Conservation (phyloP, 495 filamentous ascomycete species). For the Daldinia childiae region DNA sequence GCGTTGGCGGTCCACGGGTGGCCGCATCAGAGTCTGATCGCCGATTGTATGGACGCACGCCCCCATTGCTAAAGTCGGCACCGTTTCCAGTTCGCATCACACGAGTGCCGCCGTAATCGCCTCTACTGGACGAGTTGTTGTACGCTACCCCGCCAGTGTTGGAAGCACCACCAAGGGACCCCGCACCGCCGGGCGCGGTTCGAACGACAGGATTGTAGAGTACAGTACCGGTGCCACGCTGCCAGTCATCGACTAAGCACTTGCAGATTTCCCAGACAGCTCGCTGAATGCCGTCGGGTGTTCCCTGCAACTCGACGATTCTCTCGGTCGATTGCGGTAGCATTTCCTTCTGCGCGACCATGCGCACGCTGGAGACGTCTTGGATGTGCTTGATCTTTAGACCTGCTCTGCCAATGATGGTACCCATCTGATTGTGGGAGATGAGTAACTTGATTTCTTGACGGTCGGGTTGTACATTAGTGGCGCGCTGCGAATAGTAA, state of each 20-base stretch:
- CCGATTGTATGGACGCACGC: constrained; percentile 70
- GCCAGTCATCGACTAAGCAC: constrained; percentile 96
- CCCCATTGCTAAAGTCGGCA: constrained; percentile 92
- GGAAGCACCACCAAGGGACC: constrained; percentile 50
- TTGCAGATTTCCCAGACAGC: constrained; percentile 99
- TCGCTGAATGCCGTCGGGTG: constrained; percentile 91
- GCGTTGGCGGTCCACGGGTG: constrained; percentile 76
- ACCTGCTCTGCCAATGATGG: constrained; percentile 95
- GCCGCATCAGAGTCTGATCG: constrained; percentile 83
- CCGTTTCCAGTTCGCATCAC: constrained; percentile 96
- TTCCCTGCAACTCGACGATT: constrained; percentile 95
- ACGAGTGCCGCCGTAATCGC: constrained; percentile 70
- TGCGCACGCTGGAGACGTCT: constrained; percentile 93
- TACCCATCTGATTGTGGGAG: constrained; percentile 99
- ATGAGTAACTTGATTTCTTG: constrained; percentile 95
- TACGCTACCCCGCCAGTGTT: constrained; percentile 51
- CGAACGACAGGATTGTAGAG: constrained; percentile 96
- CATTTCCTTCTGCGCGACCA: constrained; percentile 99
- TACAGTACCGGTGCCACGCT: constrained; percentile 94
- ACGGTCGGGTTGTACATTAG: constrained; percentile 29
- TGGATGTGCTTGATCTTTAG: constrained; percentile 99
- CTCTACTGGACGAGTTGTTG: constrained; percentile 49
- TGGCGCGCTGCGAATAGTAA: constrained; percentile 4
- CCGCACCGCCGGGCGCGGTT: constrained; percentile 68
- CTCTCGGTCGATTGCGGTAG: constrained; percentile 98